These are phyloP conservation scores for Pseudogymnoascus sp. DNA, from an alignment of 2,329 filamentous ascomycete genomes.

Conservation along the genomic window DNA sequence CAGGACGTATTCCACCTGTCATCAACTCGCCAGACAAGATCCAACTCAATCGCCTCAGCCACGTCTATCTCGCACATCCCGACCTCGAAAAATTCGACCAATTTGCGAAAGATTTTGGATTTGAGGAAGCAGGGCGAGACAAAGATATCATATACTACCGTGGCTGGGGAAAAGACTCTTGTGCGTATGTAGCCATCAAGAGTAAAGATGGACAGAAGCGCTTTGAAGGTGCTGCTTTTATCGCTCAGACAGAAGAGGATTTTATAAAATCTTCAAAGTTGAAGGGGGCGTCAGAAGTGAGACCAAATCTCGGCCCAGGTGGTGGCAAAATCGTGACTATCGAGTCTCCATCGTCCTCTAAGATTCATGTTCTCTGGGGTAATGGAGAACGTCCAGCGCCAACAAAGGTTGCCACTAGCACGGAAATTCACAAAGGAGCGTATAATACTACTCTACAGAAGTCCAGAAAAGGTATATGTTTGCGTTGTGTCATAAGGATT, in stretches of 20 bases:
- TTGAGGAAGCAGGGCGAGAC: conserved; percentile 19
- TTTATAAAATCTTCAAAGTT: conserved; percentile 8
- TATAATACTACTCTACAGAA: conserved; percentile 5
- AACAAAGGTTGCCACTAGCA: not conserved
- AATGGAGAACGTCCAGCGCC: not conserved
- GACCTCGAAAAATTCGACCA: conserved; percentile 21
- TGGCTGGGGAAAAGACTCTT: conserved; percentile 12
- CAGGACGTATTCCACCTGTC: conserved; percentile 15
- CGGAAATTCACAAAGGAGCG: not conserved
- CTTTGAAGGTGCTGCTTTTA: conserved; percentile 11
- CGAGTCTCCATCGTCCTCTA: not conserved
- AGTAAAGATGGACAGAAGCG: not conserved
- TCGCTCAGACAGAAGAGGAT: conserved; percentile 10
- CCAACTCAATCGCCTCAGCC: conserved; percentile 22
- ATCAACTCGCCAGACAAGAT: conserved; percentile 20
- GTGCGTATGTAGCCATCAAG: not conserved
- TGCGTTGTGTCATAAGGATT: no score
- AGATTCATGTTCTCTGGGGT: conserved; percentile 8
- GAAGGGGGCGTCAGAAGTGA: conserved; percentile 21
- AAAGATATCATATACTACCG: conserved; percentile 10
- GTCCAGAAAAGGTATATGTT: not conserved
- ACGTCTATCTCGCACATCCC: conserved; percentile 26
- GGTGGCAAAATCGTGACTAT: conserved; percentile 21
- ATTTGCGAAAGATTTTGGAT: conserved; percentile 28
- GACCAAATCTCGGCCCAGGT: conserved; percentile 1